Conservation (phyloP, 371 early-diverging fungal genomes). For the Circinella minor region DNA sequence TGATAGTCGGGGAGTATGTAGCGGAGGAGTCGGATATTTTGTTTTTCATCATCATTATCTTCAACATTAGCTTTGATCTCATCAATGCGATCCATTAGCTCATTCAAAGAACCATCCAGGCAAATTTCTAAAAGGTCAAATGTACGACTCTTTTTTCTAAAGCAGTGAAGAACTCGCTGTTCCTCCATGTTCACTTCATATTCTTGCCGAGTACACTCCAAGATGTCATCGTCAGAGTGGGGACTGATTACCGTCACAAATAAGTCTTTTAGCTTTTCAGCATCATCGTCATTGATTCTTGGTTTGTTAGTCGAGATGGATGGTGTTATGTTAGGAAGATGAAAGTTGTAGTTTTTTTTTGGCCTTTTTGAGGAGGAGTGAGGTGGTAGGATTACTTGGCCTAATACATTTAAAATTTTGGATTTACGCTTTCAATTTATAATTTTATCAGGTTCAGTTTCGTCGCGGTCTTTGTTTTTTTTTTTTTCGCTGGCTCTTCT, state of each 20-base stretch:
- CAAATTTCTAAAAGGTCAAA: no score
- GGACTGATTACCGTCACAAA: slow-evolving; percentile 12
- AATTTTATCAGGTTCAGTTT: no score
- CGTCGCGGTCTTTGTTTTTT: no score
- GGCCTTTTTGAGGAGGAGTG: no score
- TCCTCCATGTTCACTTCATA: slow-evolving; percentile 12
- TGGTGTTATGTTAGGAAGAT: not conserved
- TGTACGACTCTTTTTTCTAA: not conserved
- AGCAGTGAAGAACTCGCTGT: not conserved
- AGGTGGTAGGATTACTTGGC: no score
- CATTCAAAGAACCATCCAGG: not conserved
- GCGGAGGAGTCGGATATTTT: slow-evolving; percentile 9
- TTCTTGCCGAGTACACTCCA: not conserved
- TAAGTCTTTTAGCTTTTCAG: not conserved
- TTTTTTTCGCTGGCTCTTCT: no score
- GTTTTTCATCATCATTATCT: slow-evolving; percentile 2
- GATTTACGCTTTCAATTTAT: no score
- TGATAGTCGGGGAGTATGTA: slow-evolving; percentile 14
- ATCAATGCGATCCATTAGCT: no score
- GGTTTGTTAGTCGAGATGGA: slow-evolving; percentile 14
- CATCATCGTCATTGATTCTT: slow-evolving; percentile 1
- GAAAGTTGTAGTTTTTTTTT: no score
- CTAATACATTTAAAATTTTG: no score
- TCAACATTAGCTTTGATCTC: not conserved
- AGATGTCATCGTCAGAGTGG: not conserved